phyloP scores from a whole-genome alignment of 129 eudicot genomes.

The Centrapalus pauciflorus region DNA sequence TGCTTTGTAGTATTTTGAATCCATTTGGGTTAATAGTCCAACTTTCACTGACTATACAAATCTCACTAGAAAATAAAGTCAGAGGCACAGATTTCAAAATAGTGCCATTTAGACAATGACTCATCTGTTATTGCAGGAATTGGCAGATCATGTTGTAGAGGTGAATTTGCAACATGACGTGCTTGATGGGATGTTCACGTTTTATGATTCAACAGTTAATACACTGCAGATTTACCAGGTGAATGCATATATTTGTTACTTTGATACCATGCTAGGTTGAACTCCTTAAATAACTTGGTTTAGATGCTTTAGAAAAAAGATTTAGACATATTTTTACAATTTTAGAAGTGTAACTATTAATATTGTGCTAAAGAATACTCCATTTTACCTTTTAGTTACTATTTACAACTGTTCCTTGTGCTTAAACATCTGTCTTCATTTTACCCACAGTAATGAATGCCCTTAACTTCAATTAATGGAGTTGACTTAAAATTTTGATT shows the following conservation, averaged over 20 bases:
- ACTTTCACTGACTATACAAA: too few species aligned
- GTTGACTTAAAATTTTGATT: too few species aligned
- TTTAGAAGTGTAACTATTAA: background rate
- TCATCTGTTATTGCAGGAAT: conserved; percentile 49
- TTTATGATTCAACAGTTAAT: conserved; percentile 72
- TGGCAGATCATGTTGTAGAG: conserved; percentile 76
- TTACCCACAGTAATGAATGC: background rate
- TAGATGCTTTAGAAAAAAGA: background rate
- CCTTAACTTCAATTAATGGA: too few species aligned
- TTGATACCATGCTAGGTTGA: background rate
- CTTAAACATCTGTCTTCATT: background rate
- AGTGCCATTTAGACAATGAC: background rate
- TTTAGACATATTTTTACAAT: background rate
- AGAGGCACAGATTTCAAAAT: background rate
- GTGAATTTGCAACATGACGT: conserved; percentile 83
- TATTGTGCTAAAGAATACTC: background rate
- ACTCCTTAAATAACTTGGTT: background rate
- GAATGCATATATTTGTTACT: background rate
- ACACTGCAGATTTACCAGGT: conserved; percentile 91
- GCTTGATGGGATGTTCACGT: conserved; percentile 81
- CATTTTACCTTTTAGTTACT: background rate
- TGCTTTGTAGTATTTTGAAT: background rate
- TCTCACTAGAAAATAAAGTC: too few species aligned
- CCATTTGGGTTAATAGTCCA: too few species aligned
- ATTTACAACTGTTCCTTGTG: background rate